Evolutionary conservation across 306 rosid genomes (phyloP).

Genomic region (Trichosanthes truncata): DNA sequence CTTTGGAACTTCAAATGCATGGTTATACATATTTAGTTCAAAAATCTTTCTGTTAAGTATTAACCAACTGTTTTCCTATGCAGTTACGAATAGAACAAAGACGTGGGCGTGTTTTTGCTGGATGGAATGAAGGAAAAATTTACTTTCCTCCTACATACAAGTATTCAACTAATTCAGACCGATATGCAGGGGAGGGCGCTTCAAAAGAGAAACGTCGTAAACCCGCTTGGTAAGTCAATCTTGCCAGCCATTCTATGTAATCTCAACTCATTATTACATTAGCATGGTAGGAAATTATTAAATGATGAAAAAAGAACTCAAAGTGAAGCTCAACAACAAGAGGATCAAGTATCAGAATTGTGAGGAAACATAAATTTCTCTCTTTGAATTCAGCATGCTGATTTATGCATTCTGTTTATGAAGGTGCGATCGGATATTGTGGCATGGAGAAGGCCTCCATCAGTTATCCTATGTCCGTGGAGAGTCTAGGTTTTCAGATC

Average conservation of each 20-base stretch:
- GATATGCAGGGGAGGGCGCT: conserved; percentile 92
- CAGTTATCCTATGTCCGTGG: conserved; percentile 92
- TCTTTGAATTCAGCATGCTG: conserved; percentile 10
- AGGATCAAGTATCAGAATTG: background rate
- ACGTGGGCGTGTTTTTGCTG: conserved; percentile 69
- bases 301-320: background rate
- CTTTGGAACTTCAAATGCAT: background rate
- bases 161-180: conserved; percentile 91
- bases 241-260: background rate
- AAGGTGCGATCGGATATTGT: conserved; percentile 97
- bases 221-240: conserved; percentile 81
- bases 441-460: conserved; percentile 97
- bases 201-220: conserved; percentile 94
- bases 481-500: conserved; percentile 90
- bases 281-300: background rate
- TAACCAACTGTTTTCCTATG: conserved; percentile 16
- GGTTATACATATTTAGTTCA: background rate
- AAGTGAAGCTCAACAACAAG: background rate
- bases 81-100: conserved; percentile 93
- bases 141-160: conserved; percentile 98
- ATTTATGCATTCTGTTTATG: conserved; percentile 12
- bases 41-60: conserved; percentile 4
- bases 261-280: background rate
- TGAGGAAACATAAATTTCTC: background rate
- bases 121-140: conserved; percentile 98